Evolutionary conservation across 2,329 filamentous ascomycete genomes (phyloP), one percentile per base, ranked within the genome.

Genomic region (Emergomyces orientalis): DNA sequence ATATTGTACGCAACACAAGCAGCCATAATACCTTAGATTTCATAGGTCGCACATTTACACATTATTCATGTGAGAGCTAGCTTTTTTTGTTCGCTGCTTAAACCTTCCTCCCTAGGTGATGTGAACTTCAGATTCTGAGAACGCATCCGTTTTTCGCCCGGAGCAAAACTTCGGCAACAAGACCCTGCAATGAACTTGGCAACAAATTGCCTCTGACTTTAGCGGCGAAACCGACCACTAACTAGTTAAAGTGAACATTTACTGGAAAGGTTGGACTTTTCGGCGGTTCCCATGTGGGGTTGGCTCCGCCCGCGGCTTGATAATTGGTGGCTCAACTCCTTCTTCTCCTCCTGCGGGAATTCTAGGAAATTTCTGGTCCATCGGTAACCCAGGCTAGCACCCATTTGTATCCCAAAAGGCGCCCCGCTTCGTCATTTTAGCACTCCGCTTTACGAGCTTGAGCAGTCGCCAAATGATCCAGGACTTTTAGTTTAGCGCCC

Each of bases 271-370:
- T n/a, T 55, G 39, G 39, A 39, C 25, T 32, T 11, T 43, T 57
- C 56, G 56, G 56, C 27, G 39, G 37, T 59, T 59, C 32, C 30
- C 25, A 45, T 59, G 56, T 59, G 56, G 56, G 41, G 39, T 45
- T 45, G 56, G 7, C 25, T 32, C 39, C 25, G n/a, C 27, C 22
- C 2, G n/a, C 3, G 25, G 39, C 41, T 17, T 47, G 27, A 27
- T 34, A 25, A 59, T 59, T 59, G 56, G 56, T 17, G 19, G 39
- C 19, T 45, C 37, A 32, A 41, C 55, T 43, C 56, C 56, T 27
- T 30, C 30, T 45, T 7, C 30, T 45, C 14, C 5, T n/a, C 14
- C 3, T 47, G 5, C 55, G 30, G 56, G 56, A 39, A 59, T 59
- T 59, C 56, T 27, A 19, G 25, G 39, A 45, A 47, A 59, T 59